These are phyloP conservation scores for Arabis alpina DNA, from an alignment of 345 rosid genomes.

Conservation along the genomic window DNA sequence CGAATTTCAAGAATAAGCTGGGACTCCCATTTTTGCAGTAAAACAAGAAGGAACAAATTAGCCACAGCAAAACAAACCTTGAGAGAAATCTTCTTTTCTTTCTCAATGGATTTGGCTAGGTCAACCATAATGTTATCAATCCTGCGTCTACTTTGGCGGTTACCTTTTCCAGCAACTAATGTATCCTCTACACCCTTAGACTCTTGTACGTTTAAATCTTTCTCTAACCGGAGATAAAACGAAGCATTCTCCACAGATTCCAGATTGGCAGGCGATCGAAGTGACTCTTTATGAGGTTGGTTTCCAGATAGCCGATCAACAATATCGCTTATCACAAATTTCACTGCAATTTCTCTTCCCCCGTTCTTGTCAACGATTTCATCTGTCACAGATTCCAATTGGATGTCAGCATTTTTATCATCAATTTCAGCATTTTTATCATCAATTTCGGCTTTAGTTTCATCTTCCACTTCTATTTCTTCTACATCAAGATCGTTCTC, in stretches of 20 bases:
- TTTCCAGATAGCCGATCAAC: conserved; percentile 61
- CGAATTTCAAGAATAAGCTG: conserved; percentile 26
- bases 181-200: conserved; percentile 52
- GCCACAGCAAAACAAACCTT: conserved; percentile 59
- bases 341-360: conserved; percentile 68
- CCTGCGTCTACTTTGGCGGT: conserved; percentile 64
- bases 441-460: conserved; percentile 58
- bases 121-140: conserved; percentile 72
- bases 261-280: conserved; percentile 79
- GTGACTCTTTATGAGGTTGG: conserved; percentile 54
- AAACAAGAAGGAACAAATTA: conserved; percentile 1
- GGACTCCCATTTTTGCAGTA: conserved; percentile 3
- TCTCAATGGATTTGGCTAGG: conserved; percentile 79
- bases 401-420: conserved; percentile 57
- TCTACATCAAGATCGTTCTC: conserved; percentile 59
- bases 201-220: conserved; percentile 52
- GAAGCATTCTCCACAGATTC: conserved; percentile 59
- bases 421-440: conserved; percentile 60
- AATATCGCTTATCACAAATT: conserved; percentile 80
- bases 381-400: conserved; percentile 49
- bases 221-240: conserved; percentile 77
- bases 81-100: conserved; percentile 86
- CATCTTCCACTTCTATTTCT: conserved; percentile 65
- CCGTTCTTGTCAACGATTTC: conserved; percentile 60
- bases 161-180: conserved; percentile 57